Percentiles rank a stretch among this genome's conserved stretches.
Evolutionary conservation across 345 rosid genomes (phyloP).

Genomic region (Cochlearia excelsa): DNA sequence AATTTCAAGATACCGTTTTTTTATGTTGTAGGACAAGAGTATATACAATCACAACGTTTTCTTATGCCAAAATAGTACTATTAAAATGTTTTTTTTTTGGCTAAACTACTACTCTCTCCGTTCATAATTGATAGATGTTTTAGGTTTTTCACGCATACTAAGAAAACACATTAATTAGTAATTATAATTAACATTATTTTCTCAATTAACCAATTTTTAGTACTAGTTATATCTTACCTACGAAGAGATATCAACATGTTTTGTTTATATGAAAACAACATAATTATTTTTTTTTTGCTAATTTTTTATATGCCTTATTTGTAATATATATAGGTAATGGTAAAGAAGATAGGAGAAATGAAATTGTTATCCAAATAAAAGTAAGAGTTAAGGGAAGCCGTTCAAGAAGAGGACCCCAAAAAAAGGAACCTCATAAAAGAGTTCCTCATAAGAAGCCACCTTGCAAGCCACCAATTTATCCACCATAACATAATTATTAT

Average conservation of each 20-base stretch:
- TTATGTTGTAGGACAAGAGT: no score
- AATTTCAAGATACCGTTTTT: neutral
- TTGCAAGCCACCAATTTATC: conserved; percentile 12
- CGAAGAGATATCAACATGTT: neutral
- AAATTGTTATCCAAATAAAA: conserved; percentile 17
- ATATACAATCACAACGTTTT: no score
- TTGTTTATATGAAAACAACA: neutral
- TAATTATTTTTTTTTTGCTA: neutral
- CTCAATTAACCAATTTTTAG: no score
- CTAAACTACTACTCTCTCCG: no score
- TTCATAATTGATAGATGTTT: no score
- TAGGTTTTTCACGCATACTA: no score
- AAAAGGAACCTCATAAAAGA: conserved; percentile 6
- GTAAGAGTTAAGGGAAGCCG: conserved; percentile 8
- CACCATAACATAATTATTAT: conserved; percentile 2
- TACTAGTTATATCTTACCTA: no score
- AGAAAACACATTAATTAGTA: no score
- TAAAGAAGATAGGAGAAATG: neutral
- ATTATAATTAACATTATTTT: no score
- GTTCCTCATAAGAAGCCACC: conserved; percentile 6
- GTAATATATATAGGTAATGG: neutral
- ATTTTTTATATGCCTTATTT: neutral
- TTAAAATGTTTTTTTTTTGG: no score
- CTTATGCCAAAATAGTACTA: no score
- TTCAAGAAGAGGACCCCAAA: conserved; percentile 17